Conservation (phyloP, 495 filamentous ascomycete genomes). For the Neurospora sp. region DNA sequence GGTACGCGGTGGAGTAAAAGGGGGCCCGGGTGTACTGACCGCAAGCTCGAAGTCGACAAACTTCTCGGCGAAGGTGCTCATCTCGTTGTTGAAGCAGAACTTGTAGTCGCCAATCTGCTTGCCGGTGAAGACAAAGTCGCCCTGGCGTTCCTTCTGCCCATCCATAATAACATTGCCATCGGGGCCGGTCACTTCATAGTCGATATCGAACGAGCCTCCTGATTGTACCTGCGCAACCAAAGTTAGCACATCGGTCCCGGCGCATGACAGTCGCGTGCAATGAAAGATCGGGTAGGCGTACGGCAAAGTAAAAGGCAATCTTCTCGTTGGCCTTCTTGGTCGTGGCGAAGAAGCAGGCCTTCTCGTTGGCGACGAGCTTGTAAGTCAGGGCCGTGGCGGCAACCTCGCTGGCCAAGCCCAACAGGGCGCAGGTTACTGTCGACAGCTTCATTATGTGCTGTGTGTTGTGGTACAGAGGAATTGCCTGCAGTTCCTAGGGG, state of each 20-base stretch:
- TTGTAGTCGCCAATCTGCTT: slow-evolving; percentile 86
- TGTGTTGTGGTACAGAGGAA: slow-evolving; percentile 1
- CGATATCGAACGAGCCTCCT: slow-evolving; percentile 90
- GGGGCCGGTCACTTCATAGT: slow-evolving; percentile 81
- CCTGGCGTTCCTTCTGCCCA: slow-evolving; percentile 86
- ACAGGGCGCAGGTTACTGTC: slow-evolving; percentile 41
- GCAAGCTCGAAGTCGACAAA: slow-evolving; percentile 98
- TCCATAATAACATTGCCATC: slow-evolving; percentile 74
- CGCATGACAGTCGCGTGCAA: neutral
- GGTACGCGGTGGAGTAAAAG: neutral
- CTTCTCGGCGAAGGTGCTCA: slow-evolving; percentile 97
- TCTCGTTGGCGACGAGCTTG: slow-evolving; percentile 81
- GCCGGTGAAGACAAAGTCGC: slow-evolving; percentile 97
- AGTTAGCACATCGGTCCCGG: neutral
- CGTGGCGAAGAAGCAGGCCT: slow-evolving; percentile 84
- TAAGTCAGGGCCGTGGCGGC: slow-evolving; percentile 91
- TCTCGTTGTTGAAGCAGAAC: slow-evolving; percentile 98
- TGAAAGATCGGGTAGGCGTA: slow-evolving; percentile 34
- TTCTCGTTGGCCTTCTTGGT: slow-evolving; percentile 70
- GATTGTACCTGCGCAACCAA: slow-evolving; percentile 67
- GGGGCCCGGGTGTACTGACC: slow-evolving; percentile 39
- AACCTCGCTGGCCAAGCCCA: slow-evolving; percentile 53
- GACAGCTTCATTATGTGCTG: slow-evolving; percentile 38
- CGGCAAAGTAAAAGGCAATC: slow-evolving; percentile 97
- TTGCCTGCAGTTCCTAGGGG: neutral